These are phyloP conservation scores for Lactifluus volemus DNA, from an alignment of 768 basidiomycete species.

Conservation along the genomic window DNA sequence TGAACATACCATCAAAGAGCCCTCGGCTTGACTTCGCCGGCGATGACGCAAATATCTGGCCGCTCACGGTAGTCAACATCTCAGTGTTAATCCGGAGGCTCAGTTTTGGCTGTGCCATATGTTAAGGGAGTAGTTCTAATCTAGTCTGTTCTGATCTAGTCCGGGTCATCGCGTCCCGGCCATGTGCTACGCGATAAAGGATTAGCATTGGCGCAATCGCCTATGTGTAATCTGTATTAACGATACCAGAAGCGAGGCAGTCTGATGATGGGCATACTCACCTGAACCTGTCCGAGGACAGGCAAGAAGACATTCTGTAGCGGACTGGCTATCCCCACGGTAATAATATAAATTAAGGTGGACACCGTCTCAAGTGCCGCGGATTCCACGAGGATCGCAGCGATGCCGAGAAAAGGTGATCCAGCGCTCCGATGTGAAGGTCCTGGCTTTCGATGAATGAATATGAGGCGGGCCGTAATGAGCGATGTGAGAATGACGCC, in stretches of 20 bases:
- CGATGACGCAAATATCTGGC: not conserved
- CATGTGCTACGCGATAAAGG: constrained; percentile 14
- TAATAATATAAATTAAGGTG: constrained; percentile 14
- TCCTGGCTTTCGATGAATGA: not conserved
- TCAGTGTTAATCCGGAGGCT: not conserved
- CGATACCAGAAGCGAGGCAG: too few species aligned
- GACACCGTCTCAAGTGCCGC: constrained; percentile 14
- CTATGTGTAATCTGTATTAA: not conserved
- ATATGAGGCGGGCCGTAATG: constrained; percentile 11
- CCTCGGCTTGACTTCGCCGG: not conserved
- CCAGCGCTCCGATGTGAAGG: not conserved
- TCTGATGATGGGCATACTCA: not conserved
- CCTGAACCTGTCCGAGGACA: constrained; percentile 18
- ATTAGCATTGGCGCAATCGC: constrained; percentile 18
- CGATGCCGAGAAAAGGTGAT: not conserved
- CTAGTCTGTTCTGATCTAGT: too few species aligned
- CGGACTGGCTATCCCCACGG: constrained; percentile 15
- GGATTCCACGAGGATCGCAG: constrained; percentile 12
- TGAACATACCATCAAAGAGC: not conserved
- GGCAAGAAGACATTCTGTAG: constrained; percentile 17
- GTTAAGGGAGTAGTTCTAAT: not conserved
- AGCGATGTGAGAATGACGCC: constrained; percentile 12
- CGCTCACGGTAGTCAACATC: not conserved
- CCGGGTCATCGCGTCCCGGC: not conserved
- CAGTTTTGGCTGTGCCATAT: not conserved